Base-by-base conservation (phyloP, 371 early-diverging fungal genomes). In the Umbelopsis sp. region DNA sequence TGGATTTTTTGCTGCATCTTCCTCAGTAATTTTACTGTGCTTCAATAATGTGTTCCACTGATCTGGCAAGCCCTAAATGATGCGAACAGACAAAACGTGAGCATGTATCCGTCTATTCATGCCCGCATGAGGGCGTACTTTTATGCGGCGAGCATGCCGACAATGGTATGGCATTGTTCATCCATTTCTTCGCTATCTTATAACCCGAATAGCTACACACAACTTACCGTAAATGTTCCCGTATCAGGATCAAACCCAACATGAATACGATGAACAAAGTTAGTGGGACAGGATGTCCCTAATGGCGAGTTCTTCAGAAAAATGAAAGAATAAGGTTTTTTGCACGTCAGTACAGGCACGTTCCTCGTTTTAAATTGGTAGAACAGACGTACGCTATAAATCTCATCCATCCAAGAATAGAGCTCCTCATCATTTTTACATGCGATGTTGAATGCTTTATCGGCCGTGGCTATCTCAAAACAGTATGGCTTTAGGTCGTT, bases 371-470 rank as follows among this genome's bases (percentile, higher is more conserved):
- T 24, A 52, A 24, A 63, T 9, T 35, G 35, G 37, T 64, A 38
- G 14, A 38, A 45, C 20, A 25, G 25, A 29, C 67, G 73, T 79
- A 91, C 91, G 77, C 86, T 90, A 79, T 97, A 97, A 75, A 98
- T 92, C 72, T 94, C 94, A 76, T 97, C 98, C 90, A 97, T 93
- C 99, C 98, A 97, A 32, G 92, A 89, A 79, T 98, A 98, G n/a
- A 98, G 86, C 69, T 98, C 98, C 72, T 96, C 95, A 74, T 98
- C 99, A 74, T 87, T 93, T 79, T 91, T 93, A 79, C 95, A 95
- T n/a, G 94, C 88, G 50, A 98, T 79, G 78, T 89, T 94, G 78
- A 92, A 96, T 44, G 92, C 89, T 77, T 92, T 89, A 63, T 96
- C 97, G 76, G 91, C 93, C 50, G 96, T 94, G 46, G 87, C 88